Evolutionary conservation across 108 stramenopile species (phyloP), one percentile per base, ranked within the genome.

Genomic region (Discostella pseudostelligera): DNA sequence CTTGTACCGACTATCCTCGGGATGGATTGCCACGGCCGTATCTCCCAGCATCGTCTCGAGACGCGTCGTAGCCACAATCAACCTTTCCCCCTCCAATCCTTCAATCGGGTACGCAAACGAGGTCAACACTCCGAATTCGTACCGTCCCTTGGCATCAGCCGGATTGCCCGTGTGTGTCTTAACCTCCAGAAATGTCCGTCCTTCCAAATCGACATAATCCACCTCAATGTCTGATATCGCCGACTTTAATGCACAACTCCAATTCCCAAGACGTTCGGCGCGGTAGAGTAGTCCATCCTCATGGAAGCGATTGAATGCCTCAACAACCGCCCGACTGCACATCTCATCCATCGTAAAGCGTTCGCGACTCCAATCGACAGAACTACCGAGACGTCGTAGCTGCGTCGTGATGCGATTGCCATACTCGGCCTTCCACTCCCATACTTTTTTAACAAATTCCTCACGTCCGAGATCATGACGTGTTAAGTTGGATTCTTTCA

Each of bases 1-100:
- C 62, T 77, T 96, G 90, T 98, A 99, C 14, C 99, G 80, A 16
- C 84, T 75, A 86, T 99, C 99, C 35, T 98, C 90, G 1, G 99
- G 99, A 67, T 92, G 99, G 24, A 99, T 93, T 7, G 99, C 97
- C 17, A 99, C 99, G 58, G 95, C 99, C 6, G 91, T 96, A 83
- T 99, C 99, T 54, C 99, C 99, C 55, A 99, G 79, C 97, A 99
- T 99, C 35, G 99, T 99, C 82, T 99, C 99, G 61, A 98, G 77
- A 87, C 99, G 97, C 5, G 99, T 99, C 19, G 99, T 99, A 1
- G 99, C 99, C 35, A 99, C 97, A 53, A 96, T 82, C 57, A 99
- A 64, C 62, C 93, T 81, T 81, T 98, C 97, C 32, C 32, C 5
- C n/a, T 86, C 90, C 16, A 81, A 80, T 48, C 80, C 93, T 71